Evolutionary conservation across 2,329 filamentous ascomycete species (phyloP), one percentile per base, ranked within the genome.

Genomic region (Periconia macrospinosa): DNA sequence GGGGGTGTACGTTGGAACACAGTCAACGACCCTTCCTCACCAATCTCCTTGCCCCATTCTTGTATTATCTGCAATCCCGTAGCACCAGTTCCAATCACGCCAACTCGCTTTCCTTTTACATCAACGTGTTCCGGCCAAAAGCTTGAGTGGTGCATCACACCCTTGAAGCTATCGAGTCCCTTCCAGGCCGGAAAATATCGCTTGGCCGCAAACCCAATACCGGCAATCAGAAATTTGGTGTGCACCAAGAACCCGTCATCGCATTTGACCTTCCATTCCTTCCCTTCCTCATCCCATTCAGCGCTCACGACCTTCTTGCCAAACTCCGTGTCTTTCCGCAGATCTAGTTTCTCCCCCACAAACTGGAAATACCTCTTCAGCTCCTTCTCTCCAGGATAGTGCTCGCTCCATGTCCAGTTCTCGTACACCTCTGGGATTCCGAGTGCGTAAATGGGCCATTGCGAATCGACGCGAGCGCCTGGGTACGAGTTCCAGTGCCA

Each of bases 1-100:
- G 87, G 88, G 0, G 86, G 85, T 1, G 84, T 88, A 3, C 86
- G 79, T 63, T 87, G 84, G 83, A 72, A 87, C 84, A 51, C 88
- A 79, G 11, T 72, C 73, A 15, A 86, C 2, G 54, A 63, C 10
- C 73, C 76, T 0, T 78, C 81, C 43, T 67, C 17, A 71, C 76
- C 1, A 0, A 78, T 81, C 17, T 76, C 61, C 1, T 78, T 77
- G 1, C 77, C 83, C 74, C 79, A 80, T 43, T 81, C 83, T 56
- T 88, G 85, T 1, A 79, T 76, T 45, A 86, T 79, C 59, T 87
- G 85, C 1, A 87, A 81, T 0, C 84, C 85, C 0, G 82, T 82
- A 0, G 84, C 81, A 1, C 85, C 85, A 0, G 83, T 86, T 11
- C 85, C 85, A 40, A 87, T 81, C 56, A 87, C 77, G 11, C 79